Base-by-base conservation (phyloP, 441 rosid species). In the Hypseocharis bilobata region DNA sequence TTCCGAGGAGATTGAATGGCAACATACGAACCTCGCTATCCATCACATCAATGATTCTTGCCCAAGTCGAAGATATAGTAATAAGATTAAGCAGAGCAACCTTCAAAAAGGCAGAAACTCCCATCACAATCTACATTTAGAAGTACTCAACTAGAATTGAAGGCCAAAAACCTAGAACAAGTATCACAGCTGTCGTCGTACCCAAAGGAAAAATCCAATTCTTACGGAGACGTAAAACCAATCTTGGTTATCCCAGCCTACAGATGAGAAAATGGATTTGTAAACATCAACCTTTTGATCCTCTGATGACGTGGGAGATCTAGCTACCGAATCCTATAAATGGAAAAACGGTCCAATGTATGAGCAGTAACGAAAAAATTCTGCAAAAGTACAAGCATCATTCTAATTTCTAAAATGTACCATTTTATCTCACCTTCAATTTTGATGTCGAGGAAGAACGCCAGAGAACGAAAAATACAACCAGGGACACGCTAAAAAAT, bases 61-160 rank as follows among this genome's bases (percentile, higher is more conserved):
- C 96, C 98, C 98, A 92, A 22, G 98, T 92, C 51, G 96, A 89
- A 66, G 98, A 92, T 62, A 89, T 92, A 52, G 96, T 86, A 0
- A 92, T 86, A 58, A 92, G 88, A 79, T 92, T 92, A 70, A 89
- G 96, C 78, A 92, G 71, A 54, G 94, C 91, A 75, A 92, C 85
- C 98, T 89, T 70, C 75, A 63, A 63, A 30, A 65, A 10, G 38
- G 45, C 60, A 63, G 23, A 66, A 51, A 19, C 20, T 25, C 32
- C 11, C 52, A 16, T 25, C 60, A 64, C 56, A 25, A 73, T n/a
- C 60, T 27, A 61, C 26, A 61, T 61, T 56, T 4, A 44, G 47
- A 69, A 32, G 60, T 29, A n/a, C 62, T 32, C 8, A 49, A 45
- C 47, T 20, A 36, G 23, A 44, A 34, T 45, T 56, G 30, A 17